Base-by-base conservation (phyloP, 2,329 filamentous ascomycete species). In the Coniochaeta sp. region DNA sequence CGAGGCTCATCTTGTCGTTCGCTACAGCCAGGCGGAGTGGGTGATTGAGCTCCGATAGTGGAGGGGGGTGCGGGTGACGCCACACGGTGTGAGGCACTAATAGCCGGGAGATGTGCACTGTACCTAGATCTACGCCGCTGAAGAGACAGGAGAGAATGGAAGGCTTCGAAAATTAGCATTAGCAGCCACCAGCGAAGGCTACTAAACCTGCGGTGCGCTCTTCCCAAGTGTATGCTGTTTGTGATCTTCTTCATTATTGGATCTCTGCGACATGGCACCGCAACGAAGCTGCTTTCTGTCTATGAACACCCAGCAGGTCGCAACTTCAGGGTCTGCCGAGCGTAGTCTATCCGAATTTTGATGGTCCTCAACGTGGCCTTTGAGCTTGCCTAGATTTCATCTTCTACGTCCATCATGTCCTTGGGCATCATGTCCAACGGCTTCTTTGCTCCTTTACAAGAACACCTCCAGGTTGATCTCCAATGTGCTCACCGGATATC, bases 401-500 rank as follows among this genome's bases (percentile, higher is more conserved):
- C 38, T 40, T 34, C 16, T 14, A 3, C 16, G 38, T 40, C 38
- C 10, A 19, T 40, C 16, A 10, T 40, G 16, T 19, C n/a, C 17
- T 40, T 17, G 9, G 16, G 2, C 38, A 5, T n/a, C 4, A 5
- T 40, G 3, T 40, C 10, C 38, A 40, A 19, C 38, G 17, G n/a
- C 34, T 47, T 16, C 12, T 58, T 22, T 36, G 30, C 14, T 32
- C 62, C 55, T 55, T 54, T 58, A 96, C 77, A 97, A 80, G 82
- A 99, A 96, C 66, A 90, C 85, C 77, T 98, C 93, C 34, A 98
- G 84, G 75, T 98, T 96, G 72, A 99, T 84, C 80, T 99, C 95
- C 66, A 99, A 77, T 50, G 91, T 92, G 77, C 92, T 97, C 68
- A 96, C 92, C 47, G 95, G 93, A 80, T 93, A 93, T 79, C 86